Base-by-base conservation (phyloP, 495 filamentous ascomycete genomes). In the Xylaria castorea region DNA sequence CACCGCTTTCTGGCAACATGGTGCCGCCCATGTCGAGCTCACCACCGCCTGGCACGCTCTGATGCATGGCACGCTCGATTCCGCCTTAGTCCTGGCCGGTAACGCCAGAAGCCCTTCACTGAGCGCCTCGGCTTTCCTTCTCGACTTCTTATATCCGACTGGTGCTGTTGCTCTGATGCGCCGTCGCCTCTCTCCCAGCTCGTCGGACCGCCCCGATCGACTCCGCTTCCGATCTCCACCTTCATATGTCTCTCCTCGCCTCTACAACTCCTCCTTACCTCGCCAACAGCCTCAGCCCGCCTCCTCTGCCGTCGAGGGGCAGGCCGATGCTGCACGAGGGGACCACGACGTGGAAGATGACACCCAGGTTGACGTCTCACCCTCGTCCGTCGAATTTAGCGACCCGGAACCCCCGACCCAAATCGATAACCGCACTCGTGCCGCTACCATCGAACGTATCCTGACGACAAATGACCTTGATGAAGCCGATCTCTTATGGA, bases 1-100 rank as follows among this genome's bases (percentile, higher is more conserved):
- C 73, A 88, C 87, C 34, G 78, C 82, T 66, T 92, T 94, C 70
- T 93, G 91, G 89, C 86, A 88, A 63, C 88, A 93, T 83, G 89
- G 87, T 44, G 87, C 85, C 50, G 77, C 84, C 72, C 83, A 87
- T 46, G 78, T 90, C 72, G 89, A 94, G 73, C 80, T 91, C 70
- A 78, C 83, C 67, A 78, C 80, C 51, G 76, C 83, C 62, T 88
- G 83, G 81, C 82, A 83, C 68, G 79, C 81, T 50, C 72, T 85
- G 64, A 70, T 83, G 75, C 81, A 80, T 62, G 70, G 76, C 40
- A 74, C 75, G 7, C 67, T 77, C 8, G 69, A 76, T 69, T 44
- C 71, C 30, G 63, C 55, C 60, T 64, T 55, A n/a, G 36, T 4
- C 27, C 9, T 75, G 14, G 50, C 71, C 7, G 55, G 75, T 22